Conservation (phyloP, 106 monocot species). For the Acorus gramineus region DNA sequence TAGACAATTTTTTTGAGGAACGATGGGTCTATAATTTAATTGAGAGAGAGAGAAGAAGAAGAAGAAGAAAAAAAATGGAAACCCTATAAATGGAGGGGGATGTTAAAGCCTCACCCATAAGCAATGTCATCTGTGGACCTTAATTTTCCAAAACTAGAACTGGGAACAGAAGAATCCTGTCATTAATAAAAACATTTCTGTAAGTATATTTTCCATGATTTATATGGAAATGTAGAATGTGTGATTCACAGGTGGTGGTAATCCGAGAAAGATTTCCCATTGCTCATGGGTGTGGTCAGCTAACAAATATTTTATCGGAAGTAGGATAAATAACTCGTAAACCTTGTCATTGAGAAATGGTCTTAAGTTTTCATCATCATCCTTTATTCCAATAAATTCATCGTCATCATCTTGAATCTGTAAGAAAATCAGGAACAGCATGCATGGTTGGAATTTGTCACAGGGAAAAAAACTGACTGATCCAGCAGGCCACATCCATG, state of each 20-base stretch:
- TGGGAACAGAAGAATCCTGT: conserved; percentile 37
- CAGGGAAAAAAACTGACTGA: no score
- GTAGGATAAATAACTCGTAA: not conserved
- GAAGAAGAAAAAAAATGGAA: not conserved
- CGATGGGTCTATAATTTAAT: no score
- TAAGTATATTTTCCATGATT: not conserved
- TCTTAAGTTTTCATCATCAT: conserved; percentile 47
- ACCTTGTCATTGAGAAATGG: conserved; percentile 40
- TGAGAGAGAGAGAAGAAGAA: not conserved
- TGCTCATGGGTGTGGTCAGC: no score
- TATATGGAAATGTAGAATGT: not conserved
- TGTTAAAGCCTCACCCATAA: conserved; percentile 13
- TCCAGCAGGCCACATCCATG: no score
- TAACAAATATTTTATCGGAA: not conserved
- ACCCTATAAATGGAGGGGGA: no score
- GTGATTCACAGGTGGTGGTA: no score
- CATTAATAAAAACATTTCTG: not conserved
- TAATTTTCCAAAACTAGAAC: conserved; percentile 16
- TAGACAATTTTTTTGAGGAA: no score
- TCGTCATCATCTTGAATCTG: conserved; percentile 84
- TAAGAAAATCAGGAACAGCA: not conserved
- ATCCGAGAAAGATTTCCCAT: no score
- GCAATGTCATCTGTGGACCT: conserved; percentile 5
- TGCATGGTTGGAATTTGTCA: no score
- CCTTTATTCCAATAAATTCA: conserved; percentile 39